Conservation (phyloP, 768 basidiomycete genomes). For the Gyrodon lividus region DNA sequence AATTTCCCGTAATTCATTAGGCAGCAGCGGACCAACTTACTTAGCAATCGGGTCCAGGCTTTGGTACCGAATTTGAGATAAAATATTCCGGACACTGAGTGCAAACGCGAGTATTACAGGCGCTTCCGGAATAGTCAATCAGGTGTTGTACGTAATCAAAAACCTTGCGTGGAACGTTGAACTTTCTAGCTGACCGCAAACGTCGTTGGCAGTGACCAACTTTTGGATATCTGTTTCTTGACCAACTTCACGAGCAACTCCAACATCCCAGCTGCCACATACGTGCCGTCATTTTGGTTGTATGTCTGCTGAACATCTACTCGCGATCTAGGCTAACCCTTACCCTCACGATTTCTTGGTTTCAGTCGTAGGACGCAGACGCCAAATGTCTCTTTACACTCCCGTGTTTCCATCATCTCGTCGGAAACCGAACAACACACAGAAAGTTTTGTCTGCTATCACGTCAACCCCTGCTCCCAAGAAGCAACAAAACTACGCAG, state of each 20-base stretch:
- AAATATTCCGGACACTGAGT: too few species aligned
- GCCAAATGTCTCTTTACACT: slow-evolving; percentile 34
- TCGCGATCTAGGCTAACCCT: neutral
- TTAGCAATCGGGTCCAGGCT: too few species aligned
- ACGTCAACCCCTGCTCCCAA: neutral
- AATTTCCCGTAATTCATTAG: too few species aligned
- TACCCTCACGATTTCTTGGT: neutral
- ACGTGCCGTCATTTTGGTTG: neutral
- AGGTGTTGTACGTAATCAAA: too few species aligned
- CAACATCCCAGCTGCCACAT: neutral
- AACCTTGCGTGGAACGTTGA: too few species aligned
- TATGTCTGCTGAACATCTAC: neutral
- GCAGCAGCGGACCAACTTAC: too few species aligned
- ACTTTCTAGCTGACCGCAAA: too few species aligned
- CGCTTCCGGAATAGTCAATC: too few species aligned
- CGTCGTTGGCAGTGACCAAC: too few species aligned
- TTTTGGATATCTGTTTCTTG: neutral
- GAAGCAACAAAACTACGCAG: slow-evolving; percentile 21
- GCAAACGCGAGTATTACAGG: too few species aligned
- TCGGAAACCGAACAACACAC: slow-evolving; percentile 2
- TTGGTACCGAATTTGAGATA: too few species aligned
- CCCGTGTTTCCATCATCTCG: slow-evolving; percentile 31
- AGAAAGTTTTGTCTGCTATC: slow-evolving; percentile 7
- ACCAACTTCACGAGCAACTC: neutral
- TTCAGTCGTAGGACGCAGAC: neutral